These are phyloP conservation scores for Schizophyllum commune DNA, from an alignment of 1,284 basidiomycete species.

Conservation along the genomic window DNA sequence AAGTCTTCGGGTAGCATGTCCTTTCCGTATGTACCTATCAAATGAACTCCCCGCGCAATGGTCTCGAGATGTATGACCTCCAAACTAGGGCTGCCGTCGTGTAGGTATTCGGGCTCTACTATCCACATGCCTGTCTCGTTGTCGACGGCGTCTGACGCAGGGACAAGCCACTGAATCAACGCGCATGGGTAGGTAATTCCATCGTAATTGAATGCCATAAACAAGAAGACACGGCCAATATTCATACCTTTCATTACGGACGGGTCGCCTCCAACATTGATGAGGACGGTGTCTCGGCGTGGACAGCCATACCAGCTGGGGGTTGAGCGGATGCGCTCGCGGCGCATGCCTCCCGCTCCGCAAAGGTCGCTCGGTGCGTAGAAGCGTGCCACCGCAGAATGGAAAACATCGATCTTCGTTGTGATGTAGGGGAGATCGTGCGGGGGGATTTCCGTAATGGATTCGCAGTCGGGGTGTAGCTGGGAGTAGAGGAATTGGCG, in stretches of 20 bases:
- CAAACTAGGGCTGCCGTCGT: background rate
- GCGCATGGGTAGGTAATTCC: constrained; percentile 8
- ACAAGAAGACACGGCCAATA: constrained; percentile 7
- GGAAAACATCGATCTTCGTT: background rate
- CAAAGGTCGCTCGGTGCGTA: constrained; percentile 16
- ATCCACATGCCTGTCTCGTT: constrained; percentile 8
- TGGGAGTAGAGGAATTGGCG: constrained; percentile 2
- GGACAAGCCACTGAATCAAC: constrained; percentile 8
- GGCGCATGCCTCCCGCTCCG: constrained; percentile 12
- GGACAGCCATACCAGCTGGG: constrained; percentile 8
- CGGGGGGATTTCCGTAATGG: background rate
- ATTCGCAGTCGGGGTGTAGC: background rate
- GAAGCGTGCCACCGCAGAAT: constrained; percentile 15
- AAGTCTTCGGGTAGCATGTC: background rate
- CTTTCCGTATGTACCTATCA: constrained; percentile 5
- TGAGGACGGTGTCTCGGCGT: constrained; percentile 12
- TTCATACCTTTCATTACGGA: constrained; percentile 8
- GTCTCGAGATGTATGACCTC: constrained; percentile 1
- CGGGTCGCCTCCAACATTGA: constrained; percentile 5
- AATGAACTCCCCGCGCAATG: constrained; percentile 6
- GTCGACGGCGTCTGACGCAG: background rate
- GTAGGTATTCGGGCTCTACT: constrained; percentile 1
- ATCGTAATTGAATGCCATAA: constrained; percentile 7
- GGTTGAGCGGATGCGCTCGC: constrained; percentile 10
- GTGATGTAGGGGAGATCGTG: background rate